Evolutionary conservation across 1,139 yeast genomes (phyloP).

Genomic region (Insectozyma bohioensis): DNA sequence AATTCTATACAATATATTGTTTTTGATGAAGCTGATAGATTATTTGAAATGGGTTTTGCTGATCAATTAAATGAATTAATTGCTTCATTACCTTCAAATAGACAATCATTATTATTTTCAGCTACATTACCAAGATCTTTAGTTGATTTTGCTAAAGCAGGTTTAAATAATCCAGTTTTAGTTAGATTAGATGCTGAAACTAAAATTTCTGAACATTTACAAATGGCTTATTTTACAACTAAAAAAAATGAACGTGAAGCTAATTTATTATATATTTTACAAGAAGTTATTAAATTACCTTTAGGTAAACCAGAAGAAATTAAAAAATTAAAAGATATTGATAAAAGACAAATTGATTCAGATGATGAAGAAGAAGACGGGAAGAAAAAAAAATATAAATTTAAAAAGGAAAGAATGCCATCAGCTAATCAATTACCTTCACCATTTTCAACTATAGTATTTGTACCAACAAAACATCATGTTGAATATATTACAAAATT

Average conservation of each 20-base stretch:
- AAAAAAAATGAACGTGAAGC: slow-evolving; percentile 91
- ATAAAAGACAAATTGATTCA: slow-evolving; percentile 42
- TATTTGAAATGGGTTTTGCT: slow-evolving; percentile 96
- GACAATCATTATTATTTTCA: slow-evolving; percentile 89
- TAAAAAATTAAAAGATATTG: slow-evolving; percentile 49
- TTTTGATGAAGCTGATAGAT: slow-evolving; percentile 97
- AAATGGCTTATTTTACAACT: slow-evolving; percentile 82
- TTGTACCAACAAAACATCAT: slow-evolving; percentile 97
- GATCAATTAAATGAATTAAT: slow-evolving; percentile 90
- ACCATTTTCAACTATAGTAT: slow-evolving; percentile 81
- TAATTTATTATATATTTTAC: slow-evolving; percentile 68
- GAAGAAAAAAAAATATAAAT: slow-evolving; percentile 35
- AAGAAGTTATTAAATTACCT: slow-evolving; percentile 85
- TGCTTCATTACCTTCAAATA: slow-evolving; percentile 73
- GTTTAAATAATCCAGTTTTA: slow-evolving; percentile 84
- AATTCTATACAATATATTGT: slow-evolving; percentile 84
- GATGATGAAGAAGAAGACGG: slow-evolving; percentile 35
- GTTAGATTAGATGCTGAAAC: slow-evolving; percentile 91
- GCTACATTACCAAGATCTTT: slow-evolving; percentile 92
- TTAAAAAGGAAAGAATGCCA: slow-evolving; percentile 61
- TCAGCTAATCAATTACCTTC: slow-evolving; percentile 84
- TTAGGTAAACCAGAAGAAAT: slow-evolving; percentile 67
- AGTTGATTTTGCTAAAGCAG: slow-evolving; percentile 97
- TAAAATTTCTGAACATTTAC: slow-evolving; percentile 84
- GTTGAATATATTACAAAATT: slow-evolving; percentile 83